A percentile compares a stretch with the other conserved stretches of the same genome.
phyloP scores from a whole-genome alignment of 345 rosid genomes.

The Aquilaria malaccensis region DNA sequence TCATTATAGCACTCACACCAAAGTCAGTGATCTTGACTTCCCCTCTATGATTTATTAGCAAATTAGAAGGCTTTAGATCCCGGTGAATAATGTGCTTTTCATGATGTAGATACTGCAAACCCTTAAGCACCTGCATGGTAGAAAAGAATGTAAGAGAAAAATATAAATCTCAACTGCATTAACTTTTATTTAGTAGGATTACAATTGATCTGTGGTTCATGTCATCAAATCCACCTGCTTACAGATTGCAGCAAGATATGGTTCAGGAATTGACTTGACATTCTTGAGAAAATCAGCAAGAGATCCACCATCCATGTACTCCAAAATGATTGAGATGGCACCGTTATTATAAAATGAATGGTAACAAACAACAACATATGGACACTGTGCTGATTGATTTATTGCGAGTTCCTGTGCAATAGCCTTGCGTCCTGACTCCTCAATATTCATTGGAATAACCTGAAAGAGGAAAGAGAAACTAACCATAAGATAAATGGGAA shows the following conservation, averaged over 20 bases:
- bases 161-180: background rate
- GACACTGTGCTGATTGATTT: slow-evolving; percentile 73
- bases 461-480: slow-evolving; percentile 16
- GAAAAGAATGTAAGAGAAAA: background rate
- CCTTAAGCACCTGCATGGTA: slow-evolving; percentile 58
- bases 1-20: slow-evolving; percentile 82
- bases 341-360: slow-evolving; percentile 82
- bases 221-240: slow-evolving; percentile 42
- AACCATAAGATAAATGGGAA: slow-evolving; percentile 8
- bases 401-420: slow-evolving; percentile 79
- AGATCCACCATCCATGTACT: slow-evolving; percentile 94
- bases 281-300: slow-evolving; percentile 69
- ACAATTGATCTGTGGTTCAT: slow-evolving; percentile 8
- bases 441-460: slow-evolving; percentile 77
- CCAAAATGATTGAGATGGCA: slow-evolving; percentile 71
- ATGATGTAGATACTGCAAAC: slow-evolving; percentile 75
- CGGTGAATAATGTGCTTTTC: slow-evolving; percentile 82
- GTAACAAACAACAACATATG: slow-evolving; percentile 73
- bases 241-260: slow-evolving; percentile 68
- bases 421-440: slow-evolving; percentile 53
- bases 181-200: background rate
- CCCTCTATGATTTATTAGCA: slow-evolving; percentile 79
- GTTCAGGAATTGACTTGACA: slow-evolving; percentile 64
- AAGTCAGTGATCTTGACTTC: slow-evolving; percentile 91
- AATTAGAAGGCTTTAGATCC: slow-evolving; percentile 83